These are phyloP conservation scores for Aspergillus novoparasiticus DNA, from an alignment of 2,329 filamentous ascomycete genomes.

Conservation along the genomic window DNA sequence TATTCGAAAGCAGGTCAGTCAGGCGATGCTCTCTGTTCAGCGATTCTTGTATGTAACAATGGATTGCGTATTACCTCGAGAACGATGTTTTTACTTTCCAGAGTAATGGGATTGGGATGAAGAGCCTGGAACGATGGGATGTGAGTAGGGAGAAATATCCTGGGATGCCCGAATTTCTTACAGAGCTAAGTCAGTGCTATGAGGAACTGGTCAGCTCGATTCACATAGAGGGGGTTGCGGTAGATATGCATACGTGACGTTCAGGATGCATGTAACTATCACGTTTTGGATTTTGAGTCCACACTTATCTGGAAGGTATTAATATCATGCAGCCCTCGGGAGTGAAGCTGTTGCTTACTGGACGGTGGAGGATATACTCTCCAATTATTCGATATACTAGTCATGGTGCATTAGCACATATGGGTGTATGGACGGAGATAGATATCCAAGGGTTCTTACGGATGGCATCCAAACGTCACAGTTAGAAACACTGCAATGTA, in stretches of 20 bases:
- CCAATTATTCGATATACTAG: slow-evolving; percentile 7
- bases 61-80: background rate
- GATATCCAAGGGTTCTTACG: background rate
- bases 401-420: background rate
- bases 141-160: background rate
- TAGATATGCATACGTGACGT: background rate
- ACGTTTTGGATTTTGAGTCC: slow-evolving; percentile 7
- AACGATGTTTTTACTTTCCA: slow-evolving; percentile 9
- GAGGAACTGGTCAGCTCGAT: background rate
- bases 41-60: background rate
- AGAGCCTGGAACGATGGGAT: background rate
- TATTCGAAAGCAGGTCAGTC: background rate
- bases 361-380: slow-evolving; percentile 6
- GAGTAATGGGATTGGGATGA: slow-evolving; percentile 2
- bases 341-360: background rate
- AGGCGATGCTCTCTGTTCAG: background rate
- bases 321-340: background rate
- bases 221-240: background rate
- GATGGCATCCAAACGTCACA: slow-evolving; percentile 5
- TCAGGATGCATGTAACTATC: slow-evolving; percentile 7
- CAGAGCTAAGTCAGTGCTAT: slow-evolving; percentile 6
- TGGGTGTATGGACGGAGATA: background rate
- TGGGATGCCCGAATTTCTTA: background rate
- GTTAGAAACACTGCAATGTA: slow-evolving; percentile 4
- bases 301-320: background rate